Evolutionary conservation across 2,329 filamentous ascomycete genomes (phyloP).

Genomic region (Diaporthe citriasiana): DNA sequence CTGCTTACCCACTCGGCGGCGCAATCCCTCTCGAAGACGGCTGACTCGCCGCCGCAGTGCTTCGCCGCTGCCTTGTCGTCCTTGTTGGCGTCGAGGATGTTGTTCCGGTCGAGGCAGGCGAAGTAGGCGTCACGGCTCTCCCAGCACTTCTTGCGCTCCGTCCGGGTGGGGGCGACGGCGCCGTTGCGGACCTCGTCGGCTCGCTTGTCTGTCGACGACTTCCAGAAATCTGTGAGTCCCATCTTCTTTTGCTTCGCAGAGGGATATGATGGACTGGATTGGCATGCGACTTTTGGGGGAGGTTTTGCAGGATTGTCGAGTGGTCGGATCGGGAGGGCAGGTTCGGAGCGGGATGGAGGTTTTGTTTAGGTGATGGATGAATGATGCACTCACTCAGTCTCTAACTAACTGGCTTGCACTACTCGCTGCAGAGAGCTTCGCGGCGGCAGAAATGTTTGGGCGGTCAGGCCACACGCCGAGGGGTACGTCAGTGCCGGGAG

Average conservation of each 20-base stretch:
- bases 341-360: neutral
- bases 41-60: slow-evolving; percentile 57
- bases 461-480: slow-evolving; percentile 16
- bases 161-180: slow-evolving; percentile 84
- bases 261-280: slow-evolving; percentile 27
- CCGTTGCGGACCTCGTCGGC: slow-evolving; percentile 69
- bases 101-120: slow-evolving; percentile 83
- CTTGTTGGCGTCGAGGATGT: slow-evolving; percentile 78
- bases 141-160: slow-evolving; percentile 88
- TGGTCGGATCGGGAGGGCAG: neutral
- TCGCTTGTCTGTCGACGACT: slow-evolving; percentile 58
- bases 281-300: slow-evolving; percentile 1
- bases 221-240: slow-evolving; percentile 63
- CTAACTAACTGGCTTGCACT: neutral
- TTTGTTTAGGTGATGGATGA: neutral
- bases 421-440: neutral
- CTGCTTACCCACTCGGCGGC: slow-evolving; percentile 87
- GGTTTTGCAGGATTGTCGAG: neutral
- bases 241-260: slow-evolving; percentile 50
- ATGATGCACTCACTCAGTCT: slow-evolving; percentile 34
- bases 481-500: slow-evolving; percentile 29
- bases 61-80: slow-evolving; percentile 56
- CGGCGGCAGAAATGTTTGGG: slow-evolving; percentile 40
- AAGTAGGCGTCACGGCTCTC: slow-evolving; percentile 91
- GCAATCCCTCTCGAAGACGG: slow-evolving; percentile 85